Base-by-base conservation (phyloP, 2,329 filamentous ascomycete species). In the Karstenula rhodostoma region DNA sequence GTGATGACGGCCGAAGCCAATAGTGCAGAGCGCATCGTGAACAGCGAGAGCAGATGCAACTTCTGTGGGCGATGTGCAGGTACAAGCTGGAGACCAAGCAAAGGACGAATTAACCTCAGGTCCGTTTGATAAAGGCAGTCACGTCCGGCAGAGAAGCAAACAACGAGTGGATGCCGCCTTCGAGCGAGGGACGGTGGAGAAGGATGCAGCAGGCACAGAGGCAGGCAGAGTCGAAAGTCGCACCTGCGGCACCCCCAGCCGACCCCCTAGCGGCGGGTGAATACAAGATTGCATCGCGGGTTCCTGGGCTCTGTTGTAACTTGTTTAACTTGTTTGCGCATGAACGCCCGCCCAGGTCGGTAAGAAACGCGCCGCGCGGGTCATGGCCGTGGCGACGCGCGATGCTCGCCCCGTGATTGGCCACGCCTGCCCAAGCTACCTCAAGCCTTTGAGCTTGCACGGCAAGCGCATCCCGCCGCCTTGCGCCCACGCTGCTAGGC, bases 1-100 rank as follows among this genome's bases (percentile, higher is more conserved):
- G 73, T 68, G 51, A 74, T 54, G 60, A 67, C 52, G 13, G 72
- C 63, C 64, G 59, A 62, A 49, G 64, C 55, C 50, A 66, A 52
- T 49, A 69, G 42, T 35, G 64, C 47, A 52, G 63, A 63, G 49
- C 67, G 63, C 71, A 74, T 74, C 49, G 37, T 29, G 32, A 17
- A 4, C 25, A 22, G 13, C 4, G 15, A 17, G 29, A n/a, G 13
- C 37, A n/a, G 37, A 40, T n/a, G 4, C 37, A n/a, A 40, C n/a
- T 40, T 19, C 37, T 40, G n/a, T 2, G 5, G 17, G 15, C 17
- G n/a, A 40, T 44, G 19, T 23, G 42, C 17, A 13, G 10, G 5
- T 7, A 8, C 42, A 44, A 44, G 42, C 42, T 23, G 42, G 42
- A 23, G 42, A 22, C 8, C 19, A 27, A 51, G 48, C 50, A 4